Conservation (phyloP, 2,329 filamentous ascomycete species). For the Chrysosporium queenslandicum region DNA sequence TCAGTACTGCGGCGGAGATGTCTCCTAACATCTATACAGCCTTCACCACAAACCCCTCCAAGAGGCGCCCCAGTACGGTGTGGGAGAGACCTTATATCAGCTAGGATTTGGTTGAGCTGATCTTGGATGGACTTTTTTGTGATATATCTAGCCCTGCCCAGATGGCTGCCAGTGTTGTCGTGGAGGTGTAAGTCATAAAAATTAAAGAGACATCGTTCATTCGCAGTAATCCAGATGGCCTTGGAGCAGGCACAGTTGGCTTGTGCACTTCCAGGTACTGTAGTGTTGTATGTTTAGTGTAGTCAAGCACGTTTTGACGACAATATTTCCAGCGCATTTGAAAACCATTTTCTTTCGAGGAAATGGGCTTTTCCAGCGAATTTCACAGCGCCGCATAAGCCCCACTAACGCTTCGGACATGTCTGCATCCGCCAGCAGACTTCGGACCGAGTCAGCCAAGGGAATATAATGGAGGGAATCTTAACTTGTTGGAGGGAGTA, state of each 20-base stretch:
- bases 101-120: constrained; percentile 13
- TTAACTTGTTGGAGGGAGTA: constrained; percentile 8
- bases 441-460: constrained; percentile 15
- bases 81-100: constrained; percentile 2
- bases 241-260: constrained; percentile 23
- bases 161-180: constrained; percentile 19
- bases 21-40: constrained; percentile 10
- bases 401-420: constrained; percentile 15
- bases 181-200: constrained; percentile 24
- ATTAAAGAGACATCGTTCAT: constrained; percentile 20
- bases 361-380: constrained; percentile 20
- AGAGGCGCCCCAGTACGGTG: constrained; percentile 6
- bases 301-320: constrained; percentile 18
- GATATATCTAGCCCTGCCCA: constrained; percentile 21
- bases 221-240: constrained; percentile 22
- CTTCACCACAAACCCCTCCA: constrained; percentile 21
- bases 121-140: constrained; percentile 16
- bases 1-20: constrained; percentile 16
- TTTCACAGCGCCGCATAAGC: constrained; percentile 17
- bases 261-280: constrained; percentile 21
- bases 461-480: constrained; percentile 12
- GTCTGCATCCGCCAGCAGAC: constrained; percentile 11
- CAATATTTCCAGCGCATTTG: constrained; percentile 20
- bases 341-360: constrained; percentile 20
- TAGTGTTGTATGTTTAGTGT: constrained; percentile 23